Evolutionary conservation across 805 yeast genomes (phyloP), one percentile per base, ranked within the genome.

Genomic region (Kodamaea leandrae): DNA sequence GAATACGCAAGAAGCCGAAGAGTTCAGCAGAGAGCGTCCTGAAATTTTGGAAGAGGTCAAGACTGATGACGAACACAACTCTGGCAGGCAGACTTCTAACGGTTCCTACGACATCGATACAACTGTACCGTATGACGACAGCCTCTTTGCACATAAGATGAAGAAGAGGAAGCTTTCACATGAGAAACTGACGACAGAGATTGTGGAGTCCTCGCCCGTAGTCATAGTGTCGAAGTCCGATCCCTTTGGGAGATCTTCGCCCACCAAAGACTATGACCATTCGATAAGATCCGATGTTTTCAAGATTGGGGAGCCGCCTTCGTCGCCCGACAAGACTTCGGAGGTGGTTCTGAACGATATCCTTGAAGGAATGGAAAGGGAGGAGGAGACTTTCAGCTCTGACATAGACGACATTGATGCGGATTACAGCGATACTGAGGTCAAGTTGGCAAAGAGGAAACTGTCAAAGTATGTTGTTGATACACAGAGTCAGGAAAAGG

Each of bases 1-100:
- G 26, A 59, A 58, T 30, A 59, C 64, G 5, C 64, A 59, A 37
- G 63, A 58, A 32, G 44, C 44, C 14, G 23, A 37, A 12, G 35
- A 27, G 16, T 9, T 29, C 27, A n/a, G n/a, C n/a, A n/a, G n/a
- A 33, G 15, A 17, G 12, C 18, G 13, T 15, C 13, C 2, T 17
- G 13, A 23, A 19, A 28, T 17, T 25, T 4, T 26, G 17, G 17
- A 36, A 21, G 21, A 30, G 23, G 45, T 42, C 6, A 30, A 43
- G 20, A 43, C 49, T 1, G 56, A 53, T 9, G 63, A 53, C 6
- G 63, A 56, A 28, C 42, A 44, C 10, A 39, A 44, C 6, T 41
- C 34, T 4, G 20, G 24, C 25, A 26, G 12, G 13, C 14, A 28
- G 17, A 9, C 27, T 28, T 9, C 13, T 12, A 21, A 30, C 25